Conservation (phyloP, 768 basidiomycete species). For the Lyophyllum semitale region DNA sequence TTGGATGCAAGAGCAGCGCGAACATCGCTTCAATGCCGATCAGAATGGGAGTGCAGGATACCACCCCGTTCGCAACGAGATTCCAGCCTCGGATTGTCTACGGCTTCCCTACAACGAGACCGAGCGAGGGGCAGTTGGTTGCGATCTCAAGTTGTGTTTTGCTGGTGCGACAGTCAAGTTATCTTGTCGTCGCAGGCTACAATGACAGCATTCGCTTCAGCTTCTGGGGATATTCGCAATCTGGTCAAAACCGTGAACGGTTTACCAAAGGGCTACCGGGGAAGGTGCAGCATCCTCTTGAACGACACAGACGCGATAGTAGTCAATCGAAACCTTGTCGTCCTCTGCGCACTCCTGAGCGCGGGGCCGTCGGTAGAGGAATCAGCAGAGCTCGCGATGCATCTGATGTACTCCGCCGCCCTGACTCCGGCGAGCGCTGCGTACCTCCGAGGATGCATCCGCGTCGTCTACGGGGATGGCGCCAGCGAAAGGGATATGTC, state of each 20-base stretch:
- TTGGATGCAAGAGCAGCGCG: slow-evolving; percentile 32
- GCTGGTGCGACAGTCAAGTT: background rate
- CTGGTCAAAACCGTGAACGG: slow-evolving; percentile 37
- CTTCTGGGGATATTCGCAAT: slow-evolving; percentile 36
- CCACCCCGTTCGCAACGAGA: slow-evolving; percentile 22
- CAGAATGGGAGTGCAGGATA: slow-evolving; percentile 12
- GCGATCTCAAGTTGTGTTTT: slow-evolving; percentile 33
- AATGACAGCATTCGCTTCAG: slow-evolving; percentile 19
- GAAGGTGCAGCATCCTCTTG: slow-evolving; percentile 39
- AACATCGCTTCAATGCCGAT: slow-evolving; percentile 16
- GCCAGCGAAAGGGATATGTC: slow-evolving; percentile 34
- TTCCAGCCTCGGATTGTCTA: slow-evolving; percentile 35
- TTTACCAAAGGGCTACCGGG: slow-evolving; percentile 35
- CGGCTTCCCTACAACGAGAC: slow-evolving; percentile 34
- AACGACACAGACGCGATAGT: slow-evolving; percentile 39
- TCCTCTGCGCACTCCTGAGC: slow-evolving; percentile 37
- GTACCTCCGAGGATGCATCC: slow-evolving; percentile 36
- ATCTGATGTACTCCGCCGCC: slow-evolving; percentile 44
- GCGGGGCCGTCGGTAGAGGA: slow-evolving; percentile 41
- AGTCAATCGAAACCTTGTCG: slow-evolving; percentile 41
- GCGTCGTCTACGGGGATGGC: slow-evolving; percentile 34
- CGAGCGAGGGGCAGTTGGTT: slow-evolving; percentile 24
- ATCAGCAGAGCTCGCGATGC: slow-evolving; percentile 41
- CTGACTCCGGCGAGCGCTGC: slow-evolving; percentile 34
- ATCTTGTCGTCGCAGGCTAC: too few relatives aligned